These are phyloP conservation scores for Mucor circinelloides DNA, from an alignment of 371 early-diverging fungal species.

Conservation along the genomic window DNA sequence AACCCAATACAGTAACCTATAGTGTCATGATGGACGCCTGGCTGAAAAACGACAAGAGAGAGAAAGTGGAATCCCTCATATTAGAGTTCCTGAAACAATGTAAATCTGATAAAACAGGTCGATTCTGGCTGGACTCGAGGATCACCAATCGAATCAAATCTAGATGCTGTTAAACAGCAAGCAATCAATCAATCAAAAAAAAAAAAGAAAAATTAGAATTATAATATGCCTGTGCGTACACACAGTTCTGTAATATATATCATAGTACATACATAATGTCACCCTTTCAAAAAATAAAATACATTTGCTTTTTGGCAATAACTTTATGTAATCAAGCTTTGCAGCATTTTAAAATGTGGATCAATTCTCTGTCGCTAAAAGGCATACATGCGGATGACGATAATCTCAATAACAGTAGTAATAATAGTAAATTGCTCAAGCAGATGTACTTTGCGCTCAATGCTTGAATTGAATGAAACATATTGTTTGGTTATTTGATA, in stretches of 20 bases:
- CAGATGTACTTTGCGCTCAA: too few species aligned
- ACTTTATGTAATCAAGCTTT: too few species aligned
- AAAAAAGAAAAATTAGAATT: background rate
- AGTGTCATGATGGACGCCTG: constrained; percentile 50
- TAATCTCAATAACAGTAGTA: too few species aligned
- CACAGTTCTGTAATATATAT: background rate
- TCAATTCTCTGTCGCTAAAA: too few species aligned
- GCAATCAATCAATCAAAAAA: background rate
- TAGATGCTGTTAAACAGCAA: constrained; percentile 5
- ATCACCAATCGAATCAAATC: constrained; percentile 21
- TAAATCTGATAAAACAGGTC: constrained; percentile 25
- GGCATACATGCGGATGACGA: too few species aligned
- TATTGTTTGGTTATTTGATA: too few species aligned
- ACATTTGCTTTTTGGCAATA: too few species aligned
- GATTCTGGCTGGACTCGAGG: constrained; percentile 38
- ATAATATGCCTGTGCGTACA: background rate
- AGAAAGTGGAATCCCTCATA: constrained; percentile 37
- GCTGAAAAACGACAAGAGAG: constrained; percentile 24
- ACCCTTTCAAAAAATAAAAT: background rate
- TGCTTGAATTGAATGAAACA: too few species aligned
- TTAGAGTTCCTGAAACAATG: constrained; percentile 31
- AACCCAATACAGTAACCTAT: constrained; percentile 48
- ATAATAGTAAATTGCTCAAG: too few species aligned
- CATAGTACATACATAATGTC: background rate
- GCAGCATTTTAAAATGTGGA: too few species aligned